Percentiles rank a stretch among this genome's conserved stretches.
Evolutionary conservation across 108 stramenopile genomes (phyloP).

Genomic region (Asterionellopsis glacialis): DNA sequence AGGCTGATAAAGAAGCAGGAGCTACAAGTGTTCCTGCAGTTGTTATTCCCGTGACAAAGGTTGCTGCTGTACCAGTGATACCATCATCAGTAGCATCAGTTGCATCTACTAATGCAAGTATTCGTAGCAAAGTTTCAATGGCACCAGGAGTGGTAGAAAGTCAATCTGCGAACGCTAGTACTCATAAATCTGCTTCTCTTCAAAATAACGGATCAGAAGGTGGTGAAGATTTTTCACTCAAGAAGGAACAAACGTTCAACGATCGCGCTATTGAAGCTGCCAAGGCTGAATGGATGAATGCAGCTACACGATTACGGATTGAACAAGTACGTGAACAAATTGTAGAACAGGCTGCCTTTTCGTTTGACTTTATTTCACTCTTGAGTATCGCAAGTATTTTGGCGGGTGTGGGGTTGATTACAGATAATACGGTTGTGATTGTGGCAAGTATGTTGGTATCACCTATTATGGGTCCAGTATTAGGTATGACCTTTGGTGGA

Average conservation of each 20-base stretch:
- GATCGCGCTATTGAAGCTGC: constrained; percentile 11
- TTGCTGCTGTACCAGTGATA: too few species aligned
- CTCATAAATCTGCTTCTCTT: too few species aligned
- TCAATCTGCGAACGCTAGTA: background rate
- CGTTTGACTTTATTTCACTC: constrained; percentile 45
- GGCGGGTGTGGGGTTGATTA: constrained; percentile 74
- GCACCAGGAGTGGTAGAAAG: background rate
- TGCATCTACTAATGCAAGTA: background rate
- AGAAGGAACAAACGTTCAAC: background rate
- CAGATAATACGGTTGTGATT: constrained; percentile 68
- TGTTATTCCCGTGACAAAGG: too few species aligned
- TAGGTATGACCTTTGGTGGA: constrained; percentile 59
- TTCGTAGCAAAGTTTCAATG: background rate
- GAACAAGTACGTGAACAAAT: constrained; percentile 61
- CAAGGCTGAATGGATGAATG: constrained; percentile 36
- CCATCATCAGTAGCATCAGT: background rate
- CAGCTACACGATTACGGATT: constrained; percentile 39
- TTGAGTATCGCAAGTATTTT: constrained; percentile 59
- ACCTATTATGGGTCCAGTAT: constrained; percentile 68
- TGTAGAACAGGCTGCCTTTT: constrained; percentile 30
- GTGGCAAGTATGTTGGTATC: constrained; percentile 86
- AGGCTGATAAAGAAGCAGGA: background rate
- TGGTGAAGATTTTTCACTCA: background rate
- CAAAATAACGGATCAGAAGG: too few species aligned
- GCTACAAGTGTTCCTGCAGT: background rate